Percentiles rank a stretch among this genome's conserved stretches.
phyloP scores from a whole-genome alignment of 805 yeast genomes.

The Kuraishia ogatae region DNA sequence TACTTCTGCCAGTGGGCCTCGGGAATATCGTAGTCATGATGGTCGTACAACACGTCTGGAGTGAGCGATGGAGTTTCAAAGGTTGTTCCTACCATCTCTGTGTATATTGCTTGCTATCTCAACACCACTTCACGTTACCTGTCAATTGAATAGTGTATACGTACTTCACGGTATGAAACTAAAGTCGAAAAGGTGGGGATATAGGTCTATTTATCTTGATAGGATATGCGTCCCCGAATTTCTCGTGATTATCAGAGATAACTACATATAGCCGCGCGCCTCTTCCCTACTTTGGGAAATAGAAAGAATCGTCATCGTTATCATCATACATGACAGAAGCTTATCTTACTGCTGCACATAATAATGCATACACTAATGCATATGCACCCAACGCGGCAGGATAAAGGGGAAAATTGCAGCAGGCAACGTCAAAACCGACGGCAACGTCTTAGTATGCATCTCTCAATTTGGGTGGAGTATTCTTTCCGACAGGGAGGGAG shows the following conservation, averaged over 20 bases:
- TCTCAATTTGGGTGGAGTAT: too few relatives aligned
- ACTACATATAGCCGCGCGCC: neutral
- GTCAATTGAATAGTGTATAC: neutral
- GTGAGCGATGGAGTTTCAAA: neutral
- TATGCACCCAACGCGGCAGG: too few relatives aligned
- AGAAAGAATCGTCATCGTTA: neutral
- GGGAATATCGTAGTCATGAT: slow-evolving; percentile 16
- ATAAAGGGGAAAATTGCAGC: too few relatives aligned
- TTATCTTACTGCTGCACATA: neutral
- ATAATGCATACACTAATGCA: too few relatives aligned
- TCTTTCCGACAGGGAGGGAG: too few relatives aligned
- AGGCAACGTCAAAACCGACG: too few relatives aligned
- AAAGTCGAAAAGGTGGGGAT: neutral
- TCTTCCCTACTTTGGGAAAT: neutral
- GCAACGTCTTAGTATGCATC: too few relatives aligned
- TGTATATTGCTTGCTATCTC: too few relatives aligned
- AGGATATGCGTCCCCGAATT: neutral
- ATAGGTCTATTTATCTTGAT: too few relatives aligned
- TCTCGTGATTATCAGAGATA: neutral
- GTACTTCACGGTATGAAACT: too few relatives aligned
- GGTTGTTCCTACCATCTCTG: neutral
- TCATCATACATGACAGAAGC: neutral
- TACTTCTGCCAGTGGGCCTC: slow-evolving; percentile 17
- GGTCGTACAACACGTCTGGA: slow-evolving; percentile 8
- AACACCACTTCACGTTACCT: neutral